Percentiles rank a stretch among this genome's conserved stretches.
phyloP scores from a whole-genome alignment of 148 eudicot species.

The Cornus kousa region DNA sequence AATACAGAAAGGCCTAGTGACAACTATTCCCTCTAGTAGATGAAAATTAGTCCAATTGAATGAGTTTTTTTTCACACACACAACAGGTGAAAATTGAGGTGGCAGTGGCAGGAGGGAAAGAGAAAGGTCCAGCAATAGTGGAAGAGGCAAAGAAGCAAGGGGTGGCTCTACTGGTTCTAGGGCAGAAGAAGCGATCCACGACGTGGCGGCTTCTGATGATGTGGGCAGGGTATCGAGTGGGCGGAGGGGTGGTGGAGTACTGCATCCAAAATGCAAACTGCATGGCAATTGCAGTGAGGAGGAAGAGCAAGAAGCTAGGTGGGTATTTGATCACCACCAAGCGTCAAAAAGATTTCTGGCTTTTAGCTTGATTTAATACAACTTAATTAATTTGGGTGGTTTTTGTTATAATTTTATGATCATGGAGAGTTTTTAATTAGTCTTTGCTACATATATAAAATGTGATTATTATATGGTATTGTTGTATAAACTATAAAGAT shows the following conservation, averaged over 20 bases:
- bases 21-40: too few species aligned
- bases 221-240: constrained; percentile 56
- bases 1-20: too few species aligned
- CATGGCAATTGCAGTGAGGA: constrained; percentile 80
- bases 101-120: constrained; percentile 59
- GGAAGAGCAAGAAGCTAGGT: constrained; percentile 67
- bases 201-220: constrained; percentile 71
- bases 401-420: background rate
- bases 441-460: background rate
- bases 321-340: constrained; percentile 88
- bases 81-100: constrained; percentile 63
- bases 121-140: constrained; percentile 73
- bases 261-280: constrained; percentile 77
- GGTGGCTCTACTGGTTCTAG: constrained; percentile 59
- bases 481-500: constrained; percentile 7
- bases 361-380: constrained; percentile 50
- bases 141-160: constrained; percentile 64
- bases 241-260: constrained; percentile 71
- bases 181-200: constrained; percentile 69
- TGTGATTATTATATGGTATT: background rate
- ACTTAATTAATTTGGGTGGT: background rate
- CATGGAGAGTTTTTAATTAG: background rate
- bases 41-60: too few species aligned
- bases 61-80: background rate
- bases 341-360: constrained; percentile 89